Evolutionary conservation across 1,284 basidiomycete species (phyloP), one percentile per base, ranked within the genome.

Genomic region (Lignosus rhinocerotis): DNA sequence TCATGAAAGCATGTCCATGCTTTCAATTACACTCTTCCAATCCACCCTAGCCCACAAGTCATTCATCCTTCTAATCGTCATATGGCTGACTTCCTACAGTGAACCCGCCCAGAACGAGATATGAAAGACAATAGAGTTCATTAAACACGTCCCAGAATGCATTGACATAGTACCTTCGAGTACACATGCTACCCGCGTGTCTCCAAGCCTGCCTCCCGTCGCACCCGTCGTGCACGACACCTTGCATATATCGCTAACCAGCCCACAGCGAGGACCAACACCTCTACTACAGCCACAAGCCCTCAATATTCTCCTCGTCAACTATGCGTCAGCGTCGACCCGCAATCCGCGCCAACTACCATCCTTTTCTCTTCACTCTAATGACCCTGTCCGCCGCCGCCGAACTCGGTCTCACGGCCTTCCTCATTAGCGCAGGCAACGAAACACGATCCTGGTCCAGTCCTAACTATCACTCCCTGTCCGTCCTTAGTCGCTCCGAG

Each of bases 391-490:
- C 78, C 45, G 85, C 84, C 30, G 78, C 88, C 70, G 83, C 86
- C 21, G 87, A 91, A 70, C 78, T 90, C 51, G 87, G 86, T 51
- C 79, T 92, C 53, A 83, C 86, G 21, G 81, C 85, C 19, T 91
- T 86, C 71, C 75, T 92, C 67, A 81, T 92, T 68, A 82, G 79
- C 52, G 79, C 80, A 16, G 87, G 86, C 17, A 87, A 85, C 69
- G 82, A 84, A 63, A 73, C 78, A 52, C 73, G 76, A 21, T 82
- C 78, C 46, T 90, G 85, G 84, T 78, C 84, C 5, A 84, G 78
- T 66, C 66, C 76, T 38, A 78, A 79, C 55, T 91, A 90, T 71
- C 86, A 86, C 70, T 79, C 83, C 11, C 66, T 90, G 88, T 89
- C 67, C 68, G 85, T 79, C 34, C 49, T 49, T 36, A 34, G 33